phyloP scores from a whole-genome alignment of 1,139 yeast genomes.

The Geotrichum bryndzae region DNA sequence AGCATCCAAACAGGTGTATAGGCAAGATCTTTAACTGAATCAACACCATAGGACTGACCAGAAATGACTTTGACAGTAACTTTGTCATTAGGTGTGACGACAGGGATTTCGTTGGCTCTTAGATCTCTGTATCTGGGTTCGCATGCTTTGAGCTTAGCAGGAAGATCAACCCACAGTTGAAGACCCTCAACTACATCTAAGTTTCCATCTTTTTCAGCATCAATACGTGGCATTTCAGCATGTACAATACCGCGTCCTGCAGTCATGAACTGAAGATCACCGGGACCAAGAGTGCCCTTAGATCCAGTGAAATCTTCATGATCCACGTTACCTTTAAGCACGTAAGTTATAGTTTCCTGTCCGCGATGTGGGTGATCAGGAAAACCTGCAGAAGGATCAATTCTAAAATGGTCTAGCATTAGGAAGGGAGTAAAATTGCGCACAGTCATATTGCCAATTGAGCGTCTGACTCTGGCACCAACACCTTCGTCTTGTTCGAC shows the following conservation, averaged over 20 bases:
- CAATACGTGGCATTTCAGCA: constrained; percentile 72
- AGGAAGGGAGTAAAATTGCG: constrained; percentile 78
- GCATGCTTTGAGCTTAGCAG: constrained; percentile 57
- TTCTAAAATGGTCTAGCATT: constrained; percentile 73
- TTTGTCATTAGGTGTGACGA: constrained; percentile 61
- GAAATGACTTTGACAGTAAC: constrained; percentile 73
- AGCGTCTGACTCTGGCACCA: constrained; percentile 78
- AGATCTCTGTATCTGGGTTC: constrained; percentile 81
- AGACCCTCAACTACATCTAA: constrained; percentile 50
- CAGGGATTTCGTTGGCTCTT: constrained; percentile 66
- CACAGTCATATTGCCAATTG: constrained; percentile 64
- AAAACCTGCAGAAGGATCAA: constrained; percentile 64
- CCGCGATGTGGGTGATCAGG: constrained; percentile 94
- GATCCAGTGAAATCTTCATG: constrained; percentile 91
- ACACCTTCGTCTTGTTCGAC: constrained; percentile 79
- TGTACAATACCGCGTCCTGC: constrained; percentile 89
- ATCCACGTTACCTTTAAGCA: constrained; percentile 70
- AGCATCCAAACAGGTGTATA: constrained; percentile 69
- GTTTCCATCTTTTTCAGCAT: constrained; percentile 40
- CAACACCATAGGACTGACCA: constrained; percentile 71
- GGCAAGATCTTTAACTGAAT: constrained; percentile 72
- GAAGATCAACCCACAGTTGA: constrained; percentile 91
- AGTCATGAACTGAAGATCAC: constrained; percentile 92
- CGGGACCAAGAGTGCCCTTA: constrained; percentile 69
- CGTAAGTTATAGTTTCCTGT: constrained; percentile 78